Evolutionary conservation across 495 filamentous ascomycete species (phyloP).

Genomic region (Sporormia fimetaria): DNA sequence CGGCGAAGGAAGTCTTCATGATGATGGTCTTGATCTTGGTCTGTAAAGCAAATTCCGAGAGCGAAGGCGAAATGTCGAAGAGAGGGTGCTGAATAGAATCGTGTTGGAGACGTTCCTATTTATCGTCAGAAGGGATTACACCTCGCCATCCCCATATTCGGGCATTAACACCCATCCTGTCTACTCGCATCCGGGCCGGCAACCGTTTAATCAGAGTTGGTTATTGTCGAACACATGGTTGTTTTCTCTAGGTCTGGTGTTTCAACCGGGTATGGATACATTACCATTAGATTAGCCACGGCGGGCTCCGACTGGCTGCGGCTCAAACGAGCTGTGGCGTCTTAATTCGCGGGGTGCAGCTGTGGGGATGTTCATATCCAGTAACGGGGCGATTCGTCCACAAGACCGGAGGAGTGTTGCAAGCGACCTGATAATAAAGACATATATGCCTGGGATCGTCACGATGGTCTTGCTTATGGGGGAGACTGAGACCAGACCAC

Average conservation of each 20-base stretch:
- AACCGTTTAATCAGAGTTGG: not conserved
- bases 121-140: not conserved
- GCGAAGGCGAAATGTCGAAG: not conserved
- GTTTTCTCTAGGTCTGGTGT: not conserved
- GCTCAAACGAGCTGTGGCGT: not conserved
- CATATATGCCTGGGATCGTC: no score
- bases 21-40: slow-evolving; percentile 4
- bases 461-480: no score
- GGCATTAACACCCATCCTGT: not conserved
- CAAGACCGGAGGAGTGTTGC: no score
- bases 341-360: slow-evolving; percentile 5
- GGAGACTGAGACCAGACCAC: no score
- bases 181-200: not conserved
- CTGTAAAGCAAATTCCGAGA: slow-evolving; percentile 1
- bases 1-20: slow-evolving; percentile 15
- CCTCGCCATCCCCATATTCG: not conserved
- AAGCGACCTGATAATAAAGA: no score
- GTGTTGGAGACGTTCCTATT: no score
- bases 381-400: no score
- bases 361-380: no score
- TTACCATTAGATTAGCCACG: not conserved
- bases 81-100: no score
- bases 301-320: not conserved
- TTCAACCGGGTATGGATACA: not conserved
- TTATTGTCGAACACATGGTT: not conserved